Evolutionary conservation across 352 stramenopile species (phyloP).

Genomic region (Albugo candida): DNA sequence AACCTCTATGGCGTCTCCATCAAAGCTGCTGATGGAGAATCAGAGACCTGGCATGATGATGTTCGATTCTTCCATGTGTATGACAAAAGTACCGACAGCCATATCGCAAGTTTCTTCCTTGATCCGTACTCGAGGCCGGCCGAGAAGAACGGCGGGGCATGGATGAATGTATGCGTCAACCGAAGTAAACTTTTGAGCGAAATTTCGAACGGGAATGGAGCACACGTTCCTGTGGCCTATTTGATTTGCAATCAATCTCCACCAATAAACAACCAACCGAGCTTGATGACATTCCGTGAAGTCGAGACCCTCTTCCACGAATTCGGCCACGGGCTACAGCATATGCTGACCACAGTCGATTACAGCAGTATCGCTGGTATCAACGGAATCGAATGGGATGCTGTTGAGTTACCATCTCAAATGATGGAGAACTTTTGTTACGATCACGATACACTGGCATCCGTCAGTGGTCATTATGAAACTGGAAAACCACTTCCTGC

Average conservation of each 20-base stretch:
- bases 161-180: conserved; percentile 95
- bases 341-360: conserved; percentile 95
- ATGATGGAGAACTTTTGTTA: conserved; percentile 99
- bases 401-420: conserved; percentile 94
- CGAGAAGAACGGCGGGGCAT: conserved; percentile 94
- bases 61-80: conserved; percentile 92
- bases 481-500: conserved; percentile 80
- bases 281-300: conserved; percentile 96
- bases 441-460: conserved; percentile 72
- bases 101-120: conserved; percentile 91
- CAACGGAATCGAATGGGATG: conserved; percentile 97
- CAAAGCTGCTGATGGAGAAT: conserved; percentile 40
- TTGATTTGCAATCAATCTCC: conserved; percentile 96
- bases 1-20: conserved; percentile 91
- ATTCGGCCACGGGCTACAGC: conserved; percentile 93
- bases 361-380: conserved; percentile 92
- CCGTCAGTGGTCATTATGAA: conserved; percentile 69
- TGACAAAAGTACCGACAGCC: conserved; percentile 41
- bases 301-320: conserved; percentile 94
- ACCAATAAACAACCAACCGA: conserved; percentile 77
- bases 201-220: conserved; percentile 21
- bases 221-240: conserved; percentile 90
- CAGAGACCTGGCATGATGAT: conserved; percentile 86
- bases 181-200: conserved; percentile 66
- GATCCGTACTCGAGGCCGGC: conserved; percentile 93